phyloP scores from a whole-genome alignment of 768 basidiomycete species.

The Multifurca ochricompacta region DNA sequence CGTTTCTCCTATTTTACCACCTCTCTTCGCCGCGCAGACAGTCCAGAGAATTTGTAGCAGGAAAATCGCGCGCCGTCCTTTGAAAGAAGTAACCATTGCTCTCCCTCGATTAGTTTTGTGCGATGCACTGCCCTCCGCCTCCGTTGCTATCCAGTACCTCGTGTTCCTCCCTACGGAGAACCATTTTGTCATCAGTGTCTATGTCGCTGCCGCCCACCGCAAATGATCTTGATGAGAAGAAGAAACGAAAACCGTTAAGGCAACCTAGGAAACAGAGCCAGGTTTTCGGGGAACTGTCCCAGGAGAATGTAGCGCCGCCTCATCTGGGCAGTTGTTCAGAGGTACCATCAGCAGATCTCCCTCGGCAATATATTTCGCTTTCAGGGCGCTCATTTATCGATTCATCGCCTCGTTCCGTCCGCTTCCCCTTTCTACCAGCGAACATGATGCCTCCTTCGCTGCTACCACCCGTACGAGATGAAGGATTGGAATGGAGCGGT shows the following conservation, averaged over 20 bases:
- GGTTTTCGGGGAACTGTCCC: conserved; percentile 34
- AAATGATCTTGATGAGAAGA: conserved; percentile 30
- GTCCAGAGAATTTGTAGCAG: neutral
- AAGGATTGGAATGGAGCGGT: neutral
- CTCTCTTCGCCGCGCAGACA: neutral
- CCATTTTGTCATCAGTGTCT: conserved; percentile 2
- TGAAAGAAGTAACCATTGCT: neutral
- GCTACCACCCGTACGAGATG: neutral
- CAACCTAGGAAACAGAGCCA: conserved; percentile 39
- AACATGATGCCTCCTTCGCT: neutral
- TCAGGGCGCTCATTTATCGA: neutral
- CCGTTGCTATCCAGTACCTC: conserved; percentile 1
- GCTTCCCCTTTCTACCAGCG: neutral
- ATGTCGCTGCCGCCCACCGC: conserved; percentile 23
- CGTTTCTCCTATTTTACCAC: neutral
- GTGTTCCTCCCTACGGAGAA: neutral
- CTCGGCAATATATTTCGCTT: neutral
- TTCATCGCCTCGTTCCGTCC: neutral
- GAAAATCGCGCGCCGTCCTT: neutral
- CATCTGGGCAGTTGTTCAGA: neutral
- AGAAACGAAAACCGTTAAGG: conserved; percentile 34
- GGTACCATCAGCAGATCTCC: neutral
- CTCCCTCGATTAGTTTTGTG: neutral
- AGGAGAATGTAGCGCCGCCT: conserved; percentile 10
- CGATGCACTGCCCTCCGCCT: neutral